Base-by-base conservation (phyloP, 257 asterid genomes). In the Coffea canephora region DNA sequence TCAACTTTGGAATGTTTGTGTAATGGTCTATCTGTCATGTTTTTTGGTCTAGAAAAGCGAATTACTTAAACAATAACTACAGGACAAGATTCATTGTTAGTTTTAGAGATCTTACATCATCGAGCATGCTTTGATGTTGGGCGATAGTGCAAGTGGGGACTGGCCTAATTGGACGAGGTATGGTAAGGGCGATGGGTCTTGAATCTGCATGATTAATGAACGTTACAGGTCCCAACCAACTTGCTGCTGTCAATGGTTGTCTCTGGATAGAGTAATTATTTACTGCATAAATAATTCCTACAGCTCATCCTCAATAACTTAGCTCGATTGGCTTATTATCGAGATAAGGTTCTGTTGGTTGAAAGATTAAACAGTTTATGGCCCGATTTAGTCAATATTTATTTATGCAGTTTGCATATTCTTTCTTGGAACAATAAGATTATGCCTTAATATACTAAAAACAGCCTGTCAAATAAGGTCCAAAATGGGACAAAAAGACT, bases 11-110 rank as follows among this genome's bases (percentile, higher is more conserved):
- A 74, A 69, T 77, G 61, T 69, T 19, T 46, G 27, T 66, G 49
- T 59, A 69, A 66, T 46, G 65, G 54, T 77, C 78, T 10, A 39
- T 71, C 75, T 3, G 39, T 71, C 78, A 49, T 78, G 18, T 61
- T 82, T 72, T 78, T 45, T 76, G 78, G 76, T 75, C 19, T 62
- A 69, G 46, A 67, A 69, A 75, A 67, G 49, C 45, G 69, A 69
- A 41, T 73, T 77, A 50, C 19, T 7, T 21, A 77, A 80, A 66
- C 80, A 77, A 65, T 57, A 74, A 62, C 78, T 64, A 85, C n/a
- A 73, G 52, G 86, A 82, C 86, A 77, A 67, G 64, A 82, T 41
- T 72, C 80, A 54, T 57, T 70, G 83, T 74, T 78, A 80, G 71
- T 73, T 69, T 18, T 71, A 59, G 25, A 77, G 39, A 75, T 1